These are phyloP conservation scores for Thielaviopsis populi DNA, from an alignment of 2,329 filamentous ascomycete genomes.

Conservation along the genomic window DNA sequence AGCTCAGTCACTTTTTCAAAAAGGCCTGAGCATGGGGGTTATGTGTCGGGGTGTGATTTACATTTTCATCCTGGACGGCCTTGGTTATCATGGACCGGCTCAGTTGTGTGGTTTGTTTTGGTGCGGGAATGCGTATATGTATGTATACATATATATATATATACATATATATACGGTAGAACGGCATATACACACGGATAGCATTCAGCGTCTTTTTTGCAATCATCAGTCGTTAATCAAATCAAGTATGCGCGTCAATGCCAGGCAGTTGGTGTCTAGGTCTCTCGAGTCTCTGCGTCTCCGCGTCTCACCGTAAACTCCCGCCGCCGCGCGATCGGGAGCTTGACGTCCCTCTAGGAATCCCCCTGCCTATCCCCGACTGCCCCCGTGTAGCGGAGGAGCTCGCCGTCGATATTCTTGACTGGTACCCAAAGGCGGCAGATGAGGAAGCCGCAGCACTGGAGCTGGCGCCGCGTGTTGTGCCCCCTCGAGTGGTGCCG, in stretches of 20 bases:
- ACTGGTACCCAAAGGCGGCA: conserved; percentile 22
- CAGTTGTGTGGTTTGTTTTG: background rate
- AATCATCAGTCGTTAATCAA: conserved; percentile 1
- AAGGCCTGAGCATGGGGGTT: conserved; percentile 36
- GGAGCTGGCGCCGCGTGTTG: conserved; percentile 18
- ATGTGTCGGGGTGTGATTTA: background rate
- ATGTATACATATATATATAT: background rate
- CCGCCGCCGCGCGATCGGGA: conserved; percentile 9
- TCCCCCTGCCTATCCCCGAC: conserved; percentile 26
- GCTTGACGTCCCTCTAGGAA: conserved; percentile 21
- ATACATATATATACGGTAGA: background rate
- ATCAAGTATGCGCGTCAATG: background rate
- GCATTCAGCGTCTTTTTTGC: background rate
- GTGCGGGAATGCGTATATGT: background rate
- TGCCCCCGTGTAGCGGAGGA: conserved; percentile 22
- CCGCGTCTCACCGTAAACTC: background rate
- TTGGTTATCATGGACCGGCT: too few relatives aligned
- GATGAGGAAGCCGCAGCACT: background rate
- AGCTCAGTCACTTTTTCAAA: conserved; percentile 86
- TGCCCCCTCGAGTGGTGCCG: conserved; percentile 19
- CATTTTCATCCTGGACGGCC: too few relatives aligned
- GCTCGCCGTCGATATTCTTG: conserved; percentile 19
- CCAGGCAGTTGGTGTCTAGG: background rate
- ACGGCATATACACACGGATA: background rate
- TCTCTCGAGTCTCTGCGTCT: background rate